These are phyloP conservation scores for Secale cereale DNA, from an alignment of 176 grass and related monocot species.

Conservation along the genomic window DNA sequence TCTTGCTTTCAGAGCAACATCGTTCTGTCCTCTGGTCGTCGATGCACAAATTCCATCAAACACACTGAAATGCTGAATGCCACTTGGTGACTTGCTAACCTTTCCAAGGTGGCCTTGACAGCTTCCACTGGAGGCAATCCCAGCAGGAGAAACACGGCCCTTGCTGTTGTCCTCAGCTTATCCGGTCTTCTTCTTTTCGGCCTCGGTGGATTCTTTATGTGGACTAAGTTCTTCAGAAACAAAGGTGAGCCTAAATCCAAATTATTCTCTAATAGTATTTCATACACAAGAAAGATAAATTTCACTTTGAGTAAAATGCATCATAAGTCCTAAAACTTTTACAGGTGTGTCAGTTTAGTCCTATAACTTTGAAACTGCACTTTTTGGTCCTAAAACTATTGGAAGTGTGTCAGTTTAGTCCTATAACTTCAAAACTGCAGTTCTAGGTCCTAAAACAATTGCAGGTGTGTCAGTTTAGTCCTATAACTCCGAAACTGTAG, in stretches of 20 bases:
- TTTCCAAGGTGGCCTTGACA: slow-evolving; percentile 12
- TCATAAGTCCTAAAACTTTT: no score
- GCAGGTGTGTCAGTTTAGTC: no score
- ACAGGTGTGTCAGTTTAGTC: no score
- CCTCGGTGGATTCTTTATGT: slow-evolving; percentile 12
- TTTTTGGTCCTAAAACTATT: no score
- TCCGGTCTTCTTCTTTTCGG: slow-evolving; percentile 23
- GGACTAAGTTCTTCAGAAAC: slow-evolving; percentile 34
- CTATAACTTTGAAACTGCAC: no score
- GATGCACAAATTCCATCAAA: background rate
- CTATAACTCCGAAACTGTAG: no score
- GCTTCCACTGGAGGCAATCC: slow-evolving; percentile 23
- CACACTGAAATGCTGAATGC: background rate
- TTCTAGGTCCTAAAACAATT: no score
- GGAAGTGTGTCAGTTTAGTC: no score
- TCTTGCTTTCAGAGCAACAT: background rate
- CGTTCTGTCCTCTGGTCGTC: background rate
- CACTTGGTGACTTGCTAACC: background rate
- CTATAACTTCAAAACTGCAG: no score
- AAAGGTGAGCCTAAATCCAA: background rate
- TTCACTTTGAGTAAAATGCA: no score
- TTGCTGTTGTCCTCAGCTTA: slow-evolving; percentile 18
- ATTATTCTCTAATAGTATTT: background rate
- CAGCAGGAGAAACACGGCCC: slow-evolving; percentile 13
- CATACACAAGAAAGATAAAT: background rate